phyloP scores from a whole-genome alignment of 345 rosid genomes.

The Aegle marmelos region DNA sequence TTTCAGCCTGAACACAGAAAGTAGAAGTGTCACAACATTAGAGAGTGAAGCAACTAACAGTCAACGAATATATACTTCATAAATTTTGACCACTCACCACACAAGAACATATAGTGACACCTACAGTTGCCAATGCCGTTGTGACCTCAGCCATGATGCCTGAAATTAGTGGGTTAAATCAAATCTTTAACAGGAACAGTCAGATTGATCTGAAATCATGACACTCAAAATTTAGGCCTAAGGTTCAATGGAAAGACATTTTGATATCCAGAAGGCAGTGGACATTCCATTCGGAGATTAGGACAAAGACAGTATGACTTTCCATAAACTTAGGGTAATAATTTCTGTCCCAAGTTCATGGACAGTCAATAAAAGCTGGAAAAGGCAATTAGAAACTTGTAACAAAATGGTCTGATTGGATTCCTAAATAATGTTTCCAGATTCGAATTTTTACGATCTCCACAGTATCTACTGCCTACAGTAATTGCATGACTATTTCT shows the following conservation, averaged over 20 bases:
- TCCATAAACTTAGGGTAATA: not conserved
- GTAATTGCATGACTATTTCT: not conserved
- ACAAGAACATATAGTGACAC: conserved; percentile 75
- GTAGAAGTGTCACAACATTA: conserved; percentile 2
- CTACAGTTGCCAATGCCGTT: conserved; percentile 63
- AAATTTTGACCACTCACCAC: conserved; percentile 53
- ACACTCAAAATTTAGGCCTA: not conserved
- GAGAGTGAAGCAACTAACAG: not conserved
- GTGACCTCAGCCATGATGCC: conserved; percentile 93
- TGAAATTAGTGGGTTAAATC: conserved; percentile 24
- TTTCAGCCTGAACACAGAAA: conserved; percentile 61
- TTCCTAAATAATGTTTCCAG: not conserved
- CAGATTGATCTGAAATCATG: not conserved
- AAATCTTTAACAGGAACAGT: not conserved
- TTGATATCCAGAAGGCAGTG: not conserved
- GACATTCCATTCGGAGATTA: not conserved
- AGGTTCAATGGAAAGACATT: not conserved
- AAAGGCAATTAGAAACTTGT: not conserved
- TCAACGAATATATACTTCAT: not conserved
- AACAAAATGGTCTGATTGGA: not conserved
- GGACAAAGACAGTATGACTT: not conserved
- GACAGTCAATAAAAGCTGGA: not conserved
- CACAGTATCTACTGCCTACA: not conserved
- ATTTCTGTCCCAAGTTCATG: not conserved
- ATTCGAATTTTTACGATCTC: not conserved